Evolutionary conservation across 148 eudicot genomes (phyloP), one percentile per base, ranked within the genome.

Genomic region (Fagopyrum tataricum): DNA sequence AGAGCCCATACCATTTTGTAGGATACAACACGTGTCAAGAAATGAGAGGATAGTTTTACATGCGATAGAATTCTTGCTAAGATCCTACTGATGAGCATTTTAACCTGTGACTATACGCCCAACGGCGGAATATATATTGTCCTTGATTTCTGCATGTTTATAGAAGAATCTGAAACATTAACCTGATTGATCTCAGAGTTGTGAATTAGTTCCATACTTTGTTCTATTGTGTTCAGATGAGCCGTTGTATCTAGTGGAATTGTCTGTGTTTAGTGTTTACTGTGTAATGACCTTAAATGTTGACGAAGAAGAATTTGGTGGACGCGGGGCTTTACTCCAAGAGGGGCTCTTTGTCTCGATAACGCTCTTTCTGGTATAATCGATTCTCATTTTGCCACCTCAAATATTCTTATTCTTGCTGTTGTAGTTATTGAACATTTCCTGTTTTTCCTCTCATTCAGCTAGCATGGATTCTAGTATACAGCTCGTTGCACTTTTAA

Each of bases 281-380:
- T 94, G 91, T 76, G 93, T 90, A 24, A 72, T 86, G 83, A 71
- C 91, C 74, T 82, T 95, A 18, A 90, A 95, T 80, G 67, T 95
- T 44, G 99, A 95, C 49, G 99, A 91, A 83, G 97, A 95, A 85
- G 99, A 95, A 9, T 91, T 82, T 73, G 99, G 97, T 3, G 97
- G 99, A 62, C 99, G 91, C 69, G 96, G 94, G 47, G 88, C 99
- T 73, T 94, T 95, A 59, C 99, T 95, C 72, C 99, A 95, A 40
- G 97, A 95, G 81, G 99, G 99, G 14, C 92, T 95, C 53, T 95
- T 95, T 77, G 97, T 95, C 76, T 95, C 99, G 11, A 62, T 95
- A 44, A 87, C 91, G 49, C 90, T 95, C 69, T 95, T 95, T 84
- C 84, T 95, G 99, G 97, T 95, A 87, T 5, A 31, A 7, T 26